A percentile compares a stretch with the other conserved stretches of the same genome.
phyloP scores from a whole-genome alignment of 78 protist species.

The Dictyostelium firmibasis region DNA sequence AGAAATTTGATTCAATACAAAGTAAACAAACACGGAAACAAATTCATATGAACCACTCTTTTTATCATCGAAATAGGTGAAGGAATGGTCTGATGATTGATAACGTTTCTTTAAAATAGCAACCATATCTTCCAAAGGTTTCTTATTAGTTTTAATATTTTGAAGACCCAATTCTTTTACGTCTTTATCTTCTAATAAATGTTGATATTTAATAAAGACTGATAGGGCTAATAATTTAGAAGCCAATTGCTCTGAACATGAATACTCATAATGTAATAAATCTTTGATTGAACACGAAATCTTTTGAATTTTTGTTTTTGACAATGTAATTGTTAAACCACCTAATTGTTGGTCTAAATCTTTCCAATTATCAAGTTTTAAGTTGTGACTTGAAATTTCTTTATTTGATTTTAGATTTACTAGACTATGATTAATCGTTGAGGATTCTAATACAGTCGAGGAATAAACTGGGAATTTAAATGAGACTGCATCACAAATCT shows the following conservation, averaged over 20 bases:
- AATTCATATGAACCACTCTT: slow-evolving; percentile 15
- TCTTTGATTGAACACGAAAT: neutral
- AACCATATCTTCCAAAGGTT: slow-evolving; percentile 15
- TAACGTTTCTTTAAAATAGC: neutral
- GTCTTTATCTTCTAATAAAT: neutral
- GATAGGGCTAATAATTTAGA: slow-evolving; percentile 7
- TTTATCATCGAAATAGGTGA: slow-evolving; percentile 21
- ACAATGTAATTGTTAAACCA: slow-evolving; percentile 27
- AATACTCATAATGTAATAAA: slow-evolving; percentile 10
- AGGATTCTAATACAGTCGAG: neutral
- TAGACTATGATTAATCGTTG: neutral
- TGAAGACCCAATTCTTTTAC: neutral
- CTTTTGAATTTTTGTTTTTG: neutral
- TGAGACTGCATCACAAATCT: slow-evolving; percentile 45
- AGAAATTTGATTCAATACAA: neutral
- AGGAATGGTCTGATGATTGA: neutral
- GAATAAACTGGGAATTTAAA: slow-evolving; percentile 48
- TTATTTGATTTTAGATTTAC: neutral
- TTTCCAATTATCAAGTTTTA: slow-evolving; percentile 39
- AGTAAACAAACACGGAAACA: slow-evolving; percentile 19
- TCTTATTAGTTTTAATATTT: neutral
- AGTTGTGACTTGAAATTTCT: neutral
- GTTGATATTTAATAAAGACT: neutral
- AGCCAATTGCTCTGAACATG: slow-evolving; percentile 40
- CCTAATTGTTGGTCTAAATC: slow-evolving; percentile 28